phyloP scores from a whole-genome alignment of 1,284 basidiomycete genomes.

The Papiliotrema fonsecae region DNA sequence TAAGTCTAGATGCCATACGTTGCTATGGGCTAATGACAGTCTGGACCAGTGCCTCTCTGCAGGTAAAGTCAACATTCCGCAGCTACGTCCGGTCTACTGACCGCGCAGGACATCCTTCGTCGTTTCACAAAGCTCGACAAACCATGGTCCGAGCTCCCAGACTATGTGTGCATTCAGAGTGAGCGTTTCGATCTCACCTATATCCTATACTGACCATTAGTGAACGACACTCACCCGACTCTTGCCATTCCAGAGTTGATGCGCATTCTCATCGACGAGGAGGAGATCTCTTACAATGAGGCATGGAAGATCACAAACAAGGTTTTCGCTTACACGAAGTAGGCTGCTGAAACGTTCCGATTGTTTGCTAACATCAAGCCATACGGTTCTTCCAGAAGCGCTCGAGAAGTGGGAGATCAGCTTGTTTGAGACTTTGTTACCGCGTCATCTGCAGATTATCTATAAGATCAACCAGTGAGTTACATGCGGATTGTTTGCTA shows the following conservation, averaged over 20 bases:
- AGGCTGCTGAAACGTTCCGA: slow-evolving; percentile 3
- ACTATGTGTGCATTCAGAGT: slow-evolving; percentile 78
- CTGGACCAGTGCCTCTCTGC: slow-evolving; percentile 50
- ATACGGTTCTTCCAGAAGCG: slow-evolving; percentile 44
- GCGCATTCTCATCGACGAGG: slow-evolving; percentile 75
- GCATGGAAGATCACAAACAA: slow-evolving; percentile 84
- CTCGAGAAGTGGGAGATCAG: slow-evolving; percentile 80
- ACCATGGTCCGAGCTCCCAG: slow-evolving; percentile 57
- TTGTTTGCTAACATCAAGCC: slow-evolving; percentile 12
- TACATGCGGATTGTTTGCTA: slow-evolving; percentile 15
- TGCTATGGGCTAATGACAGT: slow-evolving; percentile 5
- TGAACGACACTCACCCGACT: slow-evolving; percentile 79
- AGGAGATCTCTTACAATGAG: slow-evolving; percentile 71
- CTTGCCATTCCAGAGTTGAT: slow-evolving; percentile 90
- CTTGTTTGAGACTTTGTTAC: slow-evolving; percentile 73
- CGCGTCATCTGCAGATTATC: slow-evolving; percentile 68
- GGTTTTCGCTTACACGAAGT: slow-evolving; percentile 88
- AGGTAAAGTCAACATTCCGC: background rate
- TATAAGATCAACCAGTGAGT: slow-evolving; percentile 67
- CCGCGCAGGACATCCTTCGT: slow-evolving; percentile 70
- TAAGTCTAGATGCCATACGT: background rate
- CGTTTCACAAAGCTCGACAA: slow-evolving; percentile 50
- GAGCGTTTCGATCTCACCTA: slow-evolving; percentile 1
- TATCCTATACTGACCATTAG: no score
- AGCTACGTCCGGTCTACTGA: slow-evolving; percentile 50